Conservation (phyloP, 164 flowering plant species). For the Protea cynaroides region DNA sequence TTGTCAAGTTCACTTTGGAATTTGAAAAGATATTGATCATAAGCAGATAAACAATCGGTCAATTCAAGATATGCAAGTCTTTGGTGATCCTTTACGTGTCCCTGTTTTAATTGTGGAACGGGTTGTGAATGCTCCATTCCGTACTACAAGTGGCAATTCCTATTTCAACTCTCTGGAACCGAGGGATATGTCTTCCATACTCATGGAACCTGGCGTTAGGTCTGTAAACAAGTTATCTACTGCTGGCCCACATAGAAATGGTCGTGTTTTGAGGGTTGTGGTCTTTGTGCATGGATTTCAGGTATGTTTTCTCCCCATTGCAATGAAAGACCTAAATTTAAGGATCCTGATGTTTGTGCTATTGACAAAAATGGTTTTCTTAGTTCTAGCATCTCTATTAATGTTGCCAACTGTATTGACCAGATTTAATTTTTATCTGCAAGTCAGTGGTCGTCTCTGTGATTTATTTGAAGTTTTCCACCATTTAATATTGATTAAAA, state of each 20-base stretch:
- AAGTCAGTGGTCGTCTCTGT: no score
- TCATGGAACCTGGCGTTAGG: constrained; percentile 22
- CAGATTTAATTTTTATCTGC: no score
- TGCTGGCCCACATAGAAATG: constrained; percentile 28
- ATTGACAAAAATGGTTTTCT: not conserved
- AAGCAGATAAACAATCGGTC: constrained; percentile 83
- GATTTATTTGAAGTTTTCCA: no score
- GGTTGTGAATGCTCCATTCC: constrained; percentile 62
- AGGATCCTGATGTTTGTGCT: not conserved
- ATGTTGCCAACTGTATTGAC: no score
- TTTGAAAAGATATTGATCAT: constrained; percentile 1
- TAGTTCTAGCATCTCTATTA: no score
- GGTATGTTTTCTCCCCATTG: constrained; percentile 36
- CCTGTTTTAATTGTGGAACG: constrained; percentile 86
- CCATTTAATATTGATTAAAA: no score
- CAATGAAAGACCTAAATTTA: not conserved
- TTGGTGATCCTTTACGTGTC: constrained; percentile 69
- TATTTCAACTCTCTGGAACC: constrained; percentile 39
- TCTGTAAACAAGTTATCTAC: constrained; percentile 26
- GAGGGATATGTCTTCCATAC: constrained; percentile 30
- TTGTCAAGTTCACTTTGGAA: constrained; percentile 1
- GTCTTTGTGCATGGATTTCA: constrained; percentile 99
- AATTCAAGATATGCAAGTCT: constrained; percentile 91
- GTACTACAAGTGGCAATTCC: constrained; percentile 53
- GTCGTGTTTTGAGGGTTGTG: constrained; percentile 65